Evolutionary conservation across 306 rosid species (phyloP), one percentile per base, ranked within the genome.

Genomic region (Fragaria vesca): DNA sequence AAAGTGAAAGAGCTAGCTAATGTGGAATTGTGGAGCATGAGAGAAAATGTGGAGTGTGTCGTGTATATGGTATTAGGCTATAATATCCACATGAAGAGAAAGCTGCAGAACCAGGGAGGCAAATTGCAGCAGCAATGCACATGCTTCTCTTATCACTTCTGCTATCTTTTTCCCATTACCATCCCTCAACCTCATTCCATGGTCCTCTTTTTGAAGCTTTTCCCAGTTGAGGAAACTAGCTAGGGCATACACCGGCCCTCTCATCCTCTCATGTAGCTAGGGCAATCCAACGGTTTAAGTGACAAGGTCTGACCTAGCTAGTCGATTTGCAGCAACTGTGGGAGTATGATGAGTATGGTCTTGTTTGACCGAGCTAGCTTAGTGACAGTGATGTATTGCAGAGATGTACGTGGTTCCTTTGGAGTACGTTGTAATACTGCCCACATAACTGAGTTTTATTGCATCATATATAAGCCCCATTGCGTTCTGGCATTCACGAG

Each of bases 101-200:
- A 66, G 79, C 81, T 79, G 83, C 81, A 79, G 68, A 63, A 34
- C 66, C 78, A 83, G 78, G 81, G 38, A 70, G 57, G 82, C 82
- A 66, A 42, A n/a, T 21, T 10, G 72, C 38, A 57, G 74, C 78
- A 71, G 76, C 62, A 21, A 68, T 66, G 83, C 86, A 83, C 86
- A 83, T 79, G 86, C 83, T 55, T 13, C 54, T 20, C 28, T 36
- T 36, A 13, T 65, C 46, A 32, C 24, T 65, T 63, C 24, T 34
- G 43, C 46, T 65, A 17, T 11, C 24, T 17, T 28, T 16, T 10
- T 6, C 68, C 69, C 69, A 32, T 63, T 63, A 32, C n/a, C 12
- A 62, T 30, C 68, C 45, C 17, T 20, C 24, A 12, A 30, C 32
- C 66, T 26, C 17, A 60, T 24, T 60, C 16, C 36, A 34, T 24